phyloP scores from a whole-genome alignment of 2,329 filamentous ascomycete species.

The Apiospora rasikravindrae region DNA sequence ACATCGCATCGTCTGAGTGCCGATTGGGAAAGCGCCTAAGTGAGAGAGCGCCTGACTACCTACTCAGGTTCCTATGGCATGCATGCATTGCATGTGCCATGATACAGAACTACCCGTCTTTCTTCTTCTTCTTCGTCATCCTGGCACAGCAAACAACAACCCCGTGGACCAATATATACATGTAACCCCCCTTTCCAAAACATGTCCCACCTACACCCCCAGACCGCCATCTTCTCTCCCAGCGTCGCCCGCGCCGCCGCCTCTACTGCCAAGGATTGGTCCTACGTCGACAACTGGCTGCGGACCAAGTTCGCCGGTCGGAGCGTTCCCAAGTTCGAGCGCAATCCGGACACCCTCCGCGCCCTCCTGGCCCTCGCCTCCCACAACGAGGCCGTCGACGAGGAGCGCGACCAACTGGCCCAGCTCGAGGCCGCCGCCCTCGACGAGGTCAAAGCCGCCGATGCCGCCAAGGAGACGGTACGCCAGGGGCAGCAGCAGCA shows the following conservation, averaged over 20 bases:
- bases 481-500: neutral
- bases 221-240: conserved; percentile 69
- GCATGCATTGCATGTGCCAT: no score
- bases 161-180: no score
- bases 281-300: conserved; percentile 85
- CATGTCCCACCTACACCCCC: conserved; percentile 46
- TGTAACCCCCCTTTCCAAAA: conserved; percentile 18
- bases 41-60: no score
- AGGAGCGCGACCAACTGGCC: conserved; percentile 65
- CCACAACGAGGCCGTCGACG: conserved; percentile 78
- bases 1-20: neutral
- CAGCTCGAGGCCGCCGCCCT: conserved; percentile 65
- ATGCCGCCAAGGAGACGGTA: conserved; percentile 41
- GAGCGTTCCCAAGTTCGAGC: conserved; percentile 76
- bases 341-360: conserved; percentile 82
- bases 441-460: conserved; percentile 49
- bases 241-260: conserved; percentile 75
- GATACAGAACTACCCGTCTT: no score
- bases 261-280: conserved; percentile 89
- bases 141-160: neutral
- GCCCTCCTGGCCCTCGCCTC: conserved; percentile 75
- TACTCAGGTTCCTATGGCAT: no score
- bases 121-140: no score
- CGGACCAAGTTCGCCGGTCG: conserved; percentile 67
- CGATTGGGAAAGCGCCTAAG: no score